Conservation (phyloP, 2,329 filamentous ascomycete genomes). For the Teratosphaeria epicoccoides region DNA sequence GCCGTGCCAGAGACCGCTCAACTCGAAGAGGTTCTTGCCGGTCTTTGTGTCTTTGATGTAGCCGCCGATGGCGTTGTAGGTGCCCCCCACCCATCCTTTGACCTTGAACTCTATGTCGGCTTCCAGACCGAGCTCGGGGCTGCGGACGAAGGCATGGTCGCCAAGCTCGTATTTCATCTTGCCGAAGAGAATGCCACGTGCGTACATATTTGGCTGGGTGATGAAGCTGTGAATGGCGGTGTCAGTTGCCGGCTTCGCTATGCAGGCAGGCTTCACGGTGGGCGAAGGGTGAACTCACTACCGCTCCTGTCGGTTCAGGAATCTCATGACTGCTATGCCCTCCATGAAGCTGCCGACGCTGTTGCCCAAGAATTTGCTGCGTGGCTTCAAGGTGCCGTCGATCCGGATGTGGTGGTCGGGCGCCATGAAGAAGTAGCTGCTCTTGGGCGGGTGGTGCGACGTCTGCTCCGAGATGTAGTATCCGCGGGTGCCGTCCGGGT, state of each 20-base stretch:
- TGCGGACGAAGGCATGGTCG: conserved; percentile 86
- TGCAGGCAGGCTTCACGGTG: background rate
- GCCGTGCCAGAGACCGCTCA: conserved; percentile 86
- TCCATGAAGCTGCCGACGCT: conserved; percentile 98
- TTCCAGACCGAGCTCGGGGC: conserved; percentile 73
- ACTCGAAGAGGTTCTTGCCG: conserved; percentile 77
- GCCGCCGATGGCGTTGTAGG: conserved; percentile 91
- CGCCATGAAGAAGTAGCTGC: conserved; percentile 97
- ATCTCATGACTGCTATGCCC: conserved; percentile 74
- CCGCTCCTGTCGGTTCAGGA: conserved; percentile 78
- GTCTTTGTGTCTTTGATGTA: conserved; percentile 80
- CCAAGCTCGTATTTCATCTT: conserved; percentile 99
- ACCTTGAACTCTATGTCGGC: conserved; percentile 98
- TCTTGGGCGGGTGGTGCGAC: conserved; percentile 95
- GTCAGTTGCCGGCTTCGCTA: background rate
- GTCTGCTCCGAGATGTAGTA: conserved; percentile 98
- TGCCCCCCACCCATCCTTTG: conserved; percentile 92
- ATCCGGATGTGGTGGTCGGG: conserved; percentile 90
- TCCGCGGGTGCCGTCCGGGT: conserved; percentile 64
- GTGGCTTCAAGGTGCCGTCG: conserved; percentile 87
- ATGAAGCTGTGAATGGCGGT: conserved; percentile 52
- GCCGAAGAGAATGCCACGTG: conserved; percentile 87
- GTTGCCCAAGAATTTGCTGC: conserved; percentile 91
- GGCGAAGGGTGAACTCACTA: conserved; percentile 56
- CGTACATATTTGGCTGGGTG: conserved; percentile 99